Evolutionary conservation across 768 basidiomycete genomes (phyloP).

Genomic region (Leccinum boreale): DNA sequence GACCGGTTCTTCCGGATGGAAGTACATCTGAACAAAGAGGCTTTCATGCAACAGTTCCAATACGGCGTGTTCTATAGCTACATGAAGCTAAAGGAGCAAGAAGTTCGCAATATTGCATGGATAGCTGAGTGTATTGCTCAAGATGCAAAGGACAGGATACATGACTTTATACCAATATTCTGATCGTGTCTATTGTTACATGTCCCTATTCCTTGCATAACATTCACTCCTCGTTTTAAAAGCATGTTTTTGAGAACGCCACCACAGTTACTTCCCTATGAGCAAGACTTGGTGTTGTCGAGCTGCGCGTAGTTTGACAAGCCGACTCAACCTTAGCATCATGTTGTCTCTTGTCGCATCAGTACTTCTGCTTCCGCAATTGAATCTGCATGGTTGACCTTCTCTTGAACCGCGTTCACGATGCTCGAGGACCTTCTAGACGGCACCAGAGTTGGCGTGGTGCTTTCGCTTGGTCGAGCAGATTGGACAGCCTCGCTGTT

Average conservation of each 20-base stretch:
- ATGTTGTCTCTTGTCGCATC: neutral
- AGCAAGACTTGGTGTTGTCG: neutral
- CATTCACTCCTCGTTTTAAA: neutral
- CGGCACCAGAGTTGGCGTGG: neutral
- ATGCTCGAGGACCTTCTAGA: slow-evolving; percentile 7
- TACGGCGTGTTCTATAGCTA: slow-evolving; percentile 91
- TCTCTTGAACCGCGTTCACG: slow-evolving; percentile 6
- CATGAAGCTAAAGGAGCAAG: slow-evolving; percentile 89
- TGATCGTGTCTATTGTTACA: slow-evolving; percentile 34
- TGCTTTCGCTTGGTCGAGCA: neutral
- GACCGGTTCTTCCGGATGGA: slow-evolving; percentile 94
- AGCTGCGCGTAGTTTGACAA: neutral
- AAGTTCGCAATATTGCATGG: slow-evolving; percentile 86
- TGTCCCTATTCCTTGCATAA: slow-evolving; percentile 9
- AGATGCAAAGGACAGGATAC: slow-evolving; percentile 92
- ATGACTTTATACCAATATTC: slow-evolving; percentile 91
- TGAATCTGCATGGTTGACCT: neutral
- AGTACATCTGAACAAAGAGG: slow-evolving; percentile 89
- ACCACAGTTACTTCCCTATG: neutral
- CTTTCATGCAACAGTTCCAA: slow-evolving; percentile 97
- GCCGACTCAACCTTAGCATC: neutral
- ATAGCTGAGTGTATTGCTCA: slow-evolving; percentile 99
- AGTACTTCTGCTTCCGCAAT: neutral
- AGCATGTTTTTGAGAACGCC: neutral
- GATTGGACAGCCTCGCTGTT: neutral